Evolutionary conservation across 805 yeast genomes (phyloP).

Genomic region (Saccharomycopsis microspora): DNA sequence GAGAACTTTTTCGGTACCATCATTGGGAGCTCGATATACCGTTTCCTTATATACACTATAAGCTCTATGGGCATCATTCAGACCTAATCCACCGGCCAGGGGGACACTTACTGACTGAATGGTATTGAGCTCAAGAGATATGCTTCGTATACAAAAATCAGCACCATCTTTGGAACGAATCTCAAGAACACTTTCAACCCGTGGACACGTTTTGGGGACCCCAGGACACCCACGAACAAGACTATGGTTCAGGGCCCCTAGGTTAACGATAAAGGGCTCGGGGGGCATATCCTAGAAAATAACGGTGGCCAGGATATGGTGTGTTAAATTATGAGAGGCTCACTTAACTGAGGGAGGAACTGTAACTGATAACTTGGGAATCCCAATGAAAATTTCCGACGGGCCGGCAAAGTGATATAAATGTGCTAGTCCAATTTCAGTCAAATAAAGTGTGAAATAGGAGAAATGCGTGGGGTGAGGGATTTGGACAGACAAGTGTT

Average conservation of each 20-base stretch:
- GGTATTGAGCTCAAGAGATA: slow-evolving; percentile 38
- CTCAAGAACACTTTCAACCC: slow-evolving; percentile 46
- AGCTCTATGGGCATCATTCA: slow-evolving; percentile 26
- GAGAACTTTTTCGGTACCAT: slow-evolving; percentile 26
- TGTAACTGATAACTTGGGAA: no score
- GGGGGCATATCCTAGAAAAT: slow-evolving; percentile 2
- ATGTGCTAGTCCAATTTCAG: no score
- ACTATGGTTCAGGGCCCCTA: slow-evolving; percentile 42
- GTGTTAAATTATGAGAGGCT: no score
- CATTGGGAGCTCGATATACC: slow-evolving; percentile 15
- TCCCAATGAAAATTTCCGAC: no score
- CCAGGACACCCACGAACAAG: slow-evolving; percentile 61
- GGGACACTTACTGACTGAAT: slow-evolving; percentile 36
- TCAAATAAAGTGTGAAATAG: no score
- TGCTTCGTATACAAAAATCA: slow-evolving; percentile 35
- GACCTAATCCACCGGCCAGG: slow-evolving; percentile 24
- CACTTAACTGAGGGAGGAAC: no score
- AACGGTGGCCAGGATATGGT: no score
- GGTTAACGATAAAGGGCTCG: slow-evolving; percentile 20
- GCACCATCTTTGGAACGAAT: slow-evolving; percentile 38
- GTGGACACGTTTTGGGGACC: slow-evolving; percentile 47
- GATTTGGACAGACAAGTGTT: no score
- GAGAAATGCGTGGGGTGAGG: no score
- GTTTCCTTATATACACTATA: slow-evolving; percentile 27
- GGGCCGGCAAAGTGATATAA: no score